Base-by-base conservation (phyloP, 345 rosid species). In the Euphorbia lathyris region DNA sequence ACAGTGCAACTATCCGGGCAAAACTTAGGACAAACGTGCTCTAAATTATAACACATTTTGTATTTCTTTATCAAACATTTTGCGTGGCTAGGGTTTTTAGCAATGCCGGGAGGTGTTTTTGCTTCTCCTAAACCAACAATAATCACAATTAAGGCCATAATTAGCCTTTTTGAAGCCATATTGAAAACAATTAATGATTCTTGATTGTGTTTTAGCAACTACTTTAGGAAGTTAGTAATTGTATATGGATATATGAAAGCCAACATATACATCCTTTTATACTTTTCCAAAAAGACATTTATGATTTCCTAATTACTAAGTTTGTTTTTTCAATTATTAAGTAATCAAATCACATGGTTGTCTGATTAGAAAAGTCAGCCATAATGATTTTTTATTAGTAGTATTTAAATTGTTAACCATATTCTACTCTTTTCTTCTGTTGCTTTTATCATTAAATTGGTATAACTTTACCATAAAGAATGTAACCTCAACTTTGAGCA, bases 1-100 rank as follows among this genome's bases (percentile, higher is more conserved):
- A 83, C 86, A 3, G 80, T 80, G 74, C 91, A 85, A n/a, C 72
- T 34, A 45, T 78, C 71, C 9, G 88, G 91, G 58, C 85, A 85
- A 40, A 82, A 82, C 72, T 79, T 80, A 38, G 86, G 91, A 60
- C 89, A 87, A n/a, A 83, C 84, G 52, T 80, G 82, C 65, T 45
- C 85, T 55, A 80, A 63, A 66, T 83, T 83, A 68, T 80, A 75
- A n/a, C 87, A 85, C 8, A 69, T 65, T 74, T 85, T 87, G 74
- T 83, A 83, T 70, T 79, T 75, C 58, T 78, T 79, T 66, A 66
- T 74, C 64, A 25, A 61, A 68, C 89, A 85, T 26, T 74, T 77
- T 58, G 89, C 78, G 16, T 73, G 65, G 76, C 85, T 87, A n/a
- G 79, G 86, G 58, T 83, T 77, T 9, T 87, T 82, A 50, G 87